Base-by-base conservation (phyloP, 176 grass and related monocot genomes). In the Elaeis guineensis region DNA sequence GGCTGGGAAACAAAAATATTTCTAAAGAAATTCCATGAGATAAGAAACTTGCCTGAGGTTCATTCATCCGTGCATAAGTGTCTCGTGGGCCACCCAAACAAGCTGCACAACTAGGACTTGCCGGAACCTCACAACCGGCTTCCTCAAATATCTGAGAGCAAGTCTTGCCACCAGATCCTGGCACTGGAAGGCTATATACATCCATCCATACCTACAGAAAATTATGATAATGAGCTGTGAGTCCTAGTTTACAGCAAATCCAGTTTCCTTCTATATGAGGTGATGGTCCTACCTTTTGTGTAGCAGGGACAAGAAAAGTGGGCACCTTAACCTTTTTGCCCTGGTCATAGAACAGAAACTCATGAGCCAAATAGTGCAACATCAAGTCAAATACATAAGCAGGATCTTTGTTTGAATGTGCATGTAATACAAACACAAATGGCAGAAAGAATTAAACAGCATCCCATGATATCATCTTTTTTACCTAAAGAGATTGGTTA, bases 141-240 rank as follows among this genome's bases (percentile, higher is more conserved):
- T 90, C 87, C 58, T 96, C 87, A 70, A 96, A 96, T 72, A 96
- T 90, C 69, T 97, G 80, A 72, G 86, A 79, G 58, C 92, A 97
- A 64, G 92, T 97, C 78, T 85, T 88, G 21, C 78, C 83, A 62
- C 83, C 87, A 57, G 84, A 78, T 57, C 81, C 84, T 55, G 87
- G 93, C 44, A 97, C 81, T 1, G 70, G 79, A 20, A 97, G 81
- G 21, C 72, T 70, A 72, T 97, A 91, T 63, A 92, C 3, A 61
- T 97, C 93, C 69, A 97, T 80, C 87, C 93, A 97, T 21, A 97
- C 93, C 93, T 97, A 65, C 49, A 79, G 39, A 71, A 75, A 5
- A 52, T 64, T 78, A 17, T 23, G 3, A 64, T 12, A 50, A 21
- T 17, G 12, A 52, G 52, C 70, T 51, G 23, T 2, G 56, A 67